Conservation (phyloP, 1,284 basidiomycete species). For the Heterobasidion occidentale region DNA sequence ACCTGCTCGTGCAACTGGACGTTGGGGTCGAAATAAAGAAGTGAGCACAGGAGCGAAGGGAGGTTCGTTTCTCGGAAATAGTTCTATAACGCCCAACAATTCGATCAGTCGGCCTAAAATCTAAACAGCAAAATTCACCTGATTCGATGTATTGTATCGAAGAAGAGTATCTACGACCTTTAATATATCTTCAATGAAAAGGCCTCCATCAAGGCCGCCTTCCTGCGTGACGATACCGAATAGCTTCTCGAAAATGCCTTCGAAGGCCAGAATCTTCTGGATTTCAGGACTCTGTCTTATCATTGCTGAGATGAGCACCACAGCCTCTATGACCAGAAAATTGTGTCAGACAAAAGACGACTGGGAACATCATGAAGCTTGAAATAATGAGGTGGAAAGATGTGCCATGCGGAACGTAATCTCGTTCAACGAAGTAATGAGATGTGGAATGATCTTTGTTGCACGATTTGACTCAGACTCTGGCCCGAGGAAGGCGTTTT, state of each 20-base stretch:
- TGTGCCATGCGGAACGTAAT: not conserved
- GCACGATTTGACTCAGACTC: no score
- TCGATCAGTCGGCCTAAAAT: slow-evolving; percentile 1
- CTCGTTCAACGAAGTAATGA: no score
- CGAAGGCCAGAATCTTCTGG: slow-evolving; percentile 96
- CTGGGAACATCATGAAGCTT: no score
- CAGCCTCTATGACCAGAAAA: slow-evolving; percentile 49
- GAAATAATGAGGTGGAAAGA: not conserved
- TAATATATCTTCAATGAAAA: slow-evolving; percentile 83
- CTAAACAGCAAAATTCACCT: slow-evolving; percentile 43
- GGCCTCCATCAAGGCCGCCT: slow-evolving; percentile 88
- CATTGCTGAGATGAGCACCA: slow-evolving; percentile 78
- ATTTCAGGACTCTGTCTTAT: slow-evolving; percentile 88
- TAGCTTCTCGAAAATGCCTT: slow-evolving; percentile 93
- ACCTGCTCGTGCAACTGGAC: slow-evolving; percentile 74
- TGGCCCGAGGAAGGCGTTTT: no score
- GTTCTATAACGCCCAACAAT: slow-evolving; percentile 46
- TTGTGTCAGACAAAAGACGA: not conserved
- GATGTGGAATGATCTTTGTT: no score
- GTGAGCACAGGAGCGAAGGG: slow-evolving; percentile 72
- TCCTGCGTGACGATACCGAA: slow-evolving; percentile 86
- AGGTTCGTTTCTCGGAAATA: slow-evolving; percentile 94
- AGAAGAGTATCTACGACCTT: slow-evolving; percentile 81
- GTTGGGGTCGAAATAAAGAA: slow-evolving; percentile 86
- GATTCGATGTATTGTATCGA: slow-evolving; percentile 92